Evolutionary conservation across 176 grass and related monocot species (phyloP).

Genomic region (Oryza coarctata): DNA sequence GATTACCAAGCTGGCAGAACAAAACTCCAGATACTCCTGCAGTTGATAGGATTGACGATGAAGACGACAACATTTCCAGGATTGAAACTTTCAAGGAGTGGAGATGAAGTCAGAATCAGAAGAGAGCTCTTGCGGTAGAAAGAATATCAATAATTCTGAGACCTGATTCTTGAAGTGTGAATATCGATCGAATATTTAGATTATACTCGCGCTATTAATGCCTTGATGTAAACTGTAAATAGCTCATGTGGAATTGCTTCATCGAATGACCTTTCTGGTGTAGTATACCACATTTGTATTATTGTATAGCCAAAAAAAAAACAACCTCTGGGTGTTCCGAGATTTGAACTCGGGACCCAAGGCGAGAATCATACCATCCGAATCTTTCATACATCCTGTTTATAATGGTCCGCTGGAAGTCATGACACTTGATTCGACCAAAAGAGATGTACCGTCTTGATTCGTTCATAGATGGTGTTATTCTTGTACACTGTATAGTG

Average conservation of each 20-base stretch:
- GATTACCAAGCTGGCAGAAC: not conserved
- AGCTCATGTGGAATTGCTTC: not conserved
- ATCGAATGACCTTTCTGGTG: not conserved
- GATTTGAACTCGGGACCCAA: not conserved
- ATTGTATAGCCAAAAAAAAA: not conserved
- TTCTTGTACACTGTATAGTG: conserved; percentile 30
- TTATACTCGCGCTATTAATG: not conserved
- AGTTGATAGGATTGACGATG: not conserved
- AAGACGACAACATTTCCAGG: not conserved
- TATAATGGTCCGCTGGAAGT: conserved; percentile 35
- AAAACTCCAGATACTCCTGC: not conserved
- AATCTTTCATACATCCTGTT: conserved; percentile 4
- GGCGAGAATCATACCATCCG: not conserved
- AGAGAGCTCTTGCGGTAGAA: not conserved
- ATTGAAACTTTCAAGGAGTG: not conserved
- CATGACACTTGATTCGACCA: not conserved
- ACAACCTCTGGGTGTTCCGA: not conserved
- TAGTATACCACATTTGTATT: not conserved
- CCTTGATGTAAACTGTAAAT: conserved; percentile 16
- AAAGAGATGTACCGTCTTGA: not conserved
- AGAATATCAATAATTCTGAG: not conserved
- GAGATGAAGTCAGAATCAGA: not conserved
- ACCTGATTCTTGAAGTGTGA: not conserved
- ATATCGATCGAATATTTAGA: not conserved
- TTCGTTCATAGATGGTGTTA: not conserved